These are phyloP conservation scores for Lodderomyces jiufengensis DNA, from an alignment of 1,139 yeast genomes.

Conservation along the genomic window DNA sequence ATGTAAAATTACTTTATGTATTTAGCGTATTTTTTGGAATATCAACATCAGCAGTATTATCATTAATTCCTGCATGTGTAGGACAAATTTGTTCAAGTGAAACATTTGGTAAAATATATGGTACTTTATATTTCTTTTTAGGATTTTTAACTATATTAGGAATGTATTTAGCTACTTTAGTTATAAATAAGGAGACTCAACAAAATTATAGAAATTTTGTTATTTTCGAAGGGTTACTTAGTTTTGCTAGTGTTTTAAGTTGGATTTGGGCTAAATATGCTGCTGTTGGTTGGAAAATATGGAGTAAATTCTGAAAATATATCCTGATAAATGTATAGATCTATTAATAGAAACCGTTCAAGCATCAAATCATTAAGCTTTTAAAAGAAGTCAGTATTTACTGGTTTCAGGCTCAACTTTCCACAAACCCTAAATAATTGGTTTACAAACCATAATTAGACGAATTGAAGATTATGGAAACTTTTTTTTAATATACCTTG, in stretches of 20 bases:
- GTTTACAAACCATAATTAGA: too few species aligned
- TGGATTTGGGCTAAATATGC: constrained; percentile 23
- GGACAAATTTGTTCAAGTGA: constrained; percentile 64
- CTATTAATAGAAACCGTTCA: background rate
- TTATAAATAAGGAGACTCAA: constrained; percentile 20
- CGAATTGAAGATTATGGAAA: too few species aligned
- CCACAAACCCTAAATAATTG: too few species aligned
- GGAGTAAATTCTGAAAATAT: constrained; percentile 23
- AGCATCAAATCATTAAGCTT: too few species aligned
- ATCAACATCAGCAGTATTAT: constrained; percentile 27
- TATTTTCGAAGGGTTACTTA: constrained; percentile 25
- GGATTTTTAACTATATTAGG: constrained; percentile 54
- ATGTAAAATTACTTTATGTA: constrained; percentile 18
- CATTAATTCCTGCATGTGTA: constrained; percentile 40
- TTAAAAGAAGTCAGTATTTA: too few species aligned
- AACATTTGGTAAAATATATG: constrained; percentile 65
- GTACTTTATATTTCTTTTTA: constrained; percentile 63
- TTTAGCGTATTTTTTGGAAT: constrained; percentile 29
- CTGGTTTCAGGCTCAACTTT: too few species aligned
- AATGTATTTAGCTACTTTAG: constrained; percentile 27
- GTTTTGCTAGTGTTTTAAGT: constrained; percentile 18
- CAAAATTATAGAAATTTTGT: constrained; percentile 22
- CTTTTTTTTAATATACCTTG: too few species aligned
- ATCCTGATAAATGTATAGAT: background rate
- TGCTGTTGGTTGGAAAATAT: constrained; percentile 22